Base-by-base conservation (phyloP, 2,329 filamentous ascomycete species). In the Cryphonectria nitschkei region DNA sequence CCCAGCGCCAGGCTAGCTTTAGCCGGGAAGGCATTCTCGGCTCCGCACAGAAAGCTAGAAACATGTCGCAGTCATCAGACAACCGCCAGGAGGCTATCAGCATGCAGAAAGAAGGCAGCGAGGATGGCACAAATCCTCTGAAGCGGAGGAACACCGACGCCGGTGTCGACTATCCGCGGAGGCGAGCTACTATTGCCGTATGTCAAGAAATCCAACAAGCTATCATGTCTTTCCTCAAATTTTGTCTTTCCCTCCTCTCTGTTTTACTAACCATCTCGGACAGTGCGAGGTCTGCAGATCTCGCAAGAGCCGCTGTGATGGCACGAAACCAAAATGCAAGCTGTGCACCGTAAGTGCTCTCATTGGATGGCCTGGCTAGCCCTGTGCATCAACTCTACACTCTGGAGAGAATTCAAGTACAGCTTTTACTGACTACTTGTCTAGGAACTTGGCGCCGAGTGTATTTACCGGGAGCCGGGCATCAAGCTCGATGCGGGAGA, bases 401-500 rank as follows among this genome's bases (percentile, higher is more conserved):
- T 13, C 54, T 13, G 16, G 14, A 26, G 26, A 5, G 6, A 34
- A 5, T 7, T 5, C 29, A 13, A 29, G 14, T 2, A 32, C n/a
- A 56, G n/a, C 11, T 13, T 16, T 60, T 34, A 26, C 54, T 56
- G 26, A 37, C 19, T 2, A n/a, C 41, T 22, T 29, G 7, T 26
- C 26, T 43, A 68, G 67, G 67, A 95, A 78, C 84, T 95, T 56
- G 92, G 93, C 68, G 93, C 92, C 61, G 92, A 95, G 74, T 96
- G 93, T 80, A 87, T 95, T 74, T 96, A 96, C 80, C 88, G 93
- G 74, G 93, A 96, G 79, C 93, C 93, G 8, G 93, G 93, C 2
- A 93, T 95, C 83, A 96, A 96, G 81, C 87, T 96, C 13, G 93
- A 96, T 79, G 92, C 93, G 50, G 93, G 93, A 74, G 93, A 95